A percentile compares a stretch with the other conserved stretches of the same genome.
These are phyloP conservation scores for Clitoria ternatea DNA, from an alignment of 306 rosid genomes.

Conservation along the genomic window DNA sequence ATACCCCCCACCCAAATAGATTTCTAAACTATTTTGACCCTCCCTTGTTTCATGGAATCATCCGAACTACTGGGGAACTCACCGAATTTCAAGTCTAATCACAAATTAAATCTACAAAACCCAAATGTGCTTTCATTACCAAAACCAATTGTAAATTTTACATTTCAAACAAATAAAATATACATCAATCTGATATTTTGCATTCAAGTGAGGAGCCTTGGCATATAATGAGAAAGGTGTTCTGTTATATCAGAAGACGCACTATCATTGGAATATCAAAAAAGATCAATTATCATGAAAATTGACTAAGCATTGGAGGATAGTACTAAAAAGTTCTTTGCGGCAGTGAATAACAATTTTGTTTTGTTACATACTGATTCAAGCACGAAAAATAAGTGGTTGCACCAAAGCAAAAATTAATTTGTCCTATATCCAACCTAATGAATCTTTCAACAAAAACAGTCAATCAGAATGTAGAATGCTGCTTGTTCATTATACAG, in stretches of 20 bases:
- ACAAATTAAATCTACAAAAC: background rate
- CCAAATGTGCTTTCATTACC: background rate
- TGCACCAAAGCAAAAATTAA: background rate
- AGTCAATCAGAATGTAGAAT: background rate
- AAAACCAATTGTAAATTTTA: background rate
- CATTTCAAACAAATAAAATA: background rate
- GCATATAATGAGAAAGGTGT: background rate
- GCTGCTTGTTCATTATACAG: background rate
- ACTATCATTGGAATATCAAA: background rate
- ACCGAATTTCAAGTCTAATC: background rate
- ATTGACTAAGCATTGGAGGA: background rate
- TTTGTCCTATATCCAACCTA: background rate
- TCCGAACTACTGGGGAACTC: background rate
- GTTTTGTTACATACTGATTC: background rate
- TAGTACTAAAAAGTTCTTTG: background rate
- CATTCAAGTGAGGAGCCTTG: background rate
- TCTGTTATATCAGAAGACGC: background rate
- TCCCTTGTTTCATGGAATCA: background rate
- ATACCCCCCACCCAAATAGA: background rate
- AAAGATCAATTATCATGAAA: background rate
- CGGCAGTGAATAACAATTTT: background rate
- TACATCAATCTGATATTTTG: background rate
- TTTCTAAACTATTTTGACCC: background rate
- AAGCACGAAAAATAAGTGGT: background rate
- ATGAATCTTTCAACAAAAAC: background rate